Conservation (phyloP, 768 basidiomycete species). For the Lyophyllum semitale region DNA sequence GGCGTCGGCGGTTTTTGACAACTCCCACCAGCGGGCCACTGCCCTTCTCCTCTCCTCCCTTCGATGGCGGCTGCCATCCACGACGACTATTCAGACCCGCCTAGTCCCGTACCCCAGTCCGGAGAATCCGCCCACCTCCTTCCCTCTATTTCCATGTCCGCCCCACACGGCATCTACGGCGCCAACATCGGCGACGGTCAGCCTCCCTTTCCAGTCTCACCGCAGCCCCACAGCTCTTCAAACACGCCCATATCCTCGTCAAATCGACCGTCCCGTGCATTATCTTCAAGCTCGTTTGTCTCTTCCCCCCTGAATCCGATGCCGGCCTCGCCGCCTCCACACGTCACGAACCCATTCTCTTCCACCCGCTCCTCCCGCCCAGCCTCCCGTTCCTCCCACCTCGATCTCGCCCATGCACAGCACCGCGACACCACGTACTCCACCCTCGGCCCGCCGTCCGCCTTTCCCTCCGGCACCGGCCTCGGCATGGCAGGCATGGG, state of each 20-base stretch:
- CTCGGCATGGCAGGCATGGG: conserved; percentile 1
- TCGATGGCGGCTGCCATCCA: not conserved
- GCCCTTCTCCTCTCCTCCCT: not conserved
- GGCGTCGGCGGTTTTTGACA: not conserved
- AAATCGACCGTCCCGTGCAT: not conserved
- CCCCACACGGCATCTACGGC: not conserved
- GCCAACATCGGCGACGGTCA: not conserved
- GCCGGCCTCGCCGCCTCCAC: conserved; percentile 8
- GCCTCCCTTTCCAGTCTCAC: not conserved
- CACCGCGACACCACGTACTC: conserved; percentile 10
- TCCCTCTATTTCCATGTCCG: not conserved
- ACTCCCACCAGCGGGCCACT: not conserved
- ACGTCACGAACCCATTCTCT: conserved; percentile 16
- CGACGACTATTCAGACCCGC: conserved; percentile 5
- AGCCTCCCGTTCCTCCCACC: conserved; percentile 12
- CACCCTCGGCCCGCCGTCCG: not conserved
- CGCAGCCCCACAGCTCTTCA: not conserved
- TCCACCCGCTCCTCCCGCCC: conserved; percentile 15
- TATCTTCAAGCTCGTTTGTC: conserved; percentile 7
- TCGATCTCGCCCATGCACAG: conserved; percentile 9
- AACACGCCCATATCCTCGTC: not conserved
- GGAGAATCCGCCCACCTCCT: not conserved
- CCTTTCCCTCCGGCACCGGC: not conserved
- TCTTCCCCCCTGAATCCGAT: conserved; percentile 17
- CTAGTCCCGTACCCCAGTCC: not conserved